Evolutionary conservation across 2,329 filamentous ascomycete genomes (phyloP), one percentile per base, ranked within the genome.

Genomic region (Hymenoscyphus infarciens): DNA sequence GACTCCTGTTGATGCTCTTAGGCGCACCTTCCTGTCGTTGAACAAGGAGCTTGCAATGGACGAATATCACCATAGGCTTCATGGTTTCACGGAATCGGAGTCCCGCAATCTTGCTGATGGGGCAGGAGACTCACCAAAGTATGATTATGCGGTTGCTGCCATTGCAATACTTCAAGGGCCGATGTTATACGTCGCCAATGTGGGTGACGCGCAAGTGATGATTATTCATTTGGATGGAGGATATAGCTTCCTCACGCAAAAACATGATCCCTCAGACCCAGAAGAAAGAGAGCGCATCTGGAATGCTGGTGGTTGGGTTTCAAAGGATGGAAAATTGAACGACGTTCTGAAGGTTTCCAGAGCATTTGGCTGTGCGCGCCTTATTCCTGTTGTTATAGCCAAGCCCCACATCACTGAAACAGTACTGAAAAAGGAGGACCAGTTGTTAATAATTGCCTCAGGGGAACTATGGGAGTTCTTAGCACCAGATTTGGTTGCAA

Each of bases 391-490:
- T 7, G 90, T 99, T 33, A 93, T 97, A 75, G 94, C 96, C 15
- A 91, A 92, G 11, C 95, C 95, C 1, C 83, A 96, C 72, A 87
- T 97, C 57, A 84, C 85, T 68, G 88, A 92, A 66, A 81, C 93
- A 65, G 89, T 86, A 0, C 83, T 98, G 61, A 88, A 87, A 56
- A 92, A 97, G 67, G 87, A 92, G 63, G 94, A 99, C 74, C 95
- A 99, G 75, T 93, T 96, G 78, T 89, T 99, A 59, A 79, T 99
- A 59, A 82, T 99, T 64, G 95, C 93, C 2, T 97, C 93, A 6
- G 88, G 87, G 66, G 94, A 99, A 74, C 83, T 99, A 10, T 99
- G 95, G 95, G 93, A 98, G 67, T 97, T 93, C 74, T 82, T 99
- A 8, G 89, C 90, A 0, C 91, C 92, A 1, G 92, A 95, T 60